Base-by-base conservation (phyloP, 2,329 filamentous ascomycete species). In the Cytospora schulzeri region DNA sequence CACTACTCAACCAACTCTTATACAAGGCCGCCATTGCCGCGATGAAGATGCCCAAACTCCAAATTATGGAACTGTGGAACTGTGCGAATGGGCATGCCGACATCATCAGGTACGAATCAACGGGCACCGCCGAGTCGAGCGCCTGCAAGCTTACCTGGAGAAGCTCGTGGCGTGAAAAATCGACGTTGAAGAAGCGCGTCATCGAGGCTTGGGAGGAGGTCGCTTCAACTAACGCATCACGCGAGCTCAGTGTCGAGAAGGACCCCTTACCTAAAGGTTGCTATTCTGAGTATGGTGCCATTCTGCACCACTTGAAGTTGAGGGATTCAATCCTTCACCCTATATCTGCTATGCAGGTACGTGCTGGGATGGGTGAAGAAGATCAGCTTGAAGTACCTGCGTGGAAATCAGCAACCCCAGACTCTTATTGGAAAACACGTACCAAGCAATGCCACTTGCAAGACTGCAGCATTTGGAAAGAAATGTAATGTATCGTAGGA, bases 61-160 rank as follows among this genome's bases (percentile, higher is more conserved):
- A 58, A 11, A 58, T 63, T 7, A 58, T 63, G 60, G 60, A 63
- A 41, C 22, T 63, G 29, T 63, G 60, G 60, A 58, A 41, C 35
- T 61, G 59, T n/a, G 28, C 24, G 19, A 19, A 55, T 1, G 59
- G 59, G 12, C 28, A 35, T 7, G 59, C 35, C 14, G 59, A 35
- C 22, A 48, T 61, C 7, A 6, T 61, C 17, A 55, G 59, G 12
- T 61, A 61, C 28, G 59, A 61, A 12, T 17, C 38, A 8, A n/a
- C 28, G 14, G 28, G 24, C 12, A 26, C 35, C 15, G 26, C 31
- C 8, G 24, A 8, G 29, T 55, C 59, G 2, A 14, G 28, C 3
- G 45, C 51, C 8, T 61, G 59, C 22, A 29, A n/a, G 15, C 26
- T 61, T n/a, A 61, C 51, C 2, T 61, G 35, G 59, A 48, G 59